Evolutionary conservation across 768 basidiomycete genomes (phyloP).

Genomic region (Phanerodontia chrysosporium): DNA sequence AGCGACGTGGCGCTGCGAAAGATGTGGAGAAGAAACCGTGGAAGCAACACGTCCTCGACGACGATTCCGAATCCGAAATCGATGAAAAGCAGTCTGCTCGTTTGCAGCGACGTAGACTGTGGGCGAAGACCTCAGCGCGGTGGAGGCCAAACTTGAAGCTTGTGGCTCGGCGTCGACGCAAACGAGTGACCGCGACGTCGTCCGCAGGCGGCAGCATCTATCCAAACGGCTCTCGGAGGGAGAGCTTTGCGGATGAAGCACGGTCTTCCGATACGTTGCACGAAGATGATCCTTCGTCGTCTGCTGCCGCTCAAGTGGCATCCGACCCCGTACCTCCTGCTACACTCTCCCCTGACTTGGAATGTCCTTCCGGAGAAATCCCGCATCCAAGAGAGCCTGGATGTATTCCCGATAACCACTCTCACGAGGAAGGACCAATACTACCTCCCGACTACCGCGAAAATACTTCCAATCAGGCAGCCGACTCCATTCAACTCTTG

Average conservation of each 20-base stretch:
- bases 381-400: background rate
- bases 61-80: constrained; percentile 28
- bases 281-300: constrained; percentile 11
- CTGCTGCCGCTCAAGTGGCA: background rate
- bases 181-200: constrained; percentile 5
- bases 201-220: background rate
- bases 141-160: constrained; percentile 65
- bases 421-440: background rate
- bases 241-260: background rate
- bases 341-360: background rate
- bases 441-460: constrained; percentile 11
- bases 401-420: background rate
- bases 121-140: constrained; percentile 60
- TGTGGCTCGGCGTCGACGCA: constrained; percentile 54
- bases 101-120: constrained; percentile 48
- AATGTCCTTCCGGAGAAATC: constrained; percentile 1
- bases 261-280: background rate
- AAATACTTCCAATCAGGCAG: background rate
- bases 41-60: constrained; percentile 29
- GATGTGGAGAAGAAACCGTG: constrained; percentile 52
- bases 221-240: background rate
- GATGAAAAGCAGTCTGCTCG: constrained; percentile 38
- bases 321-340: background rate
- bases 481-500: constrained; percentile 1
- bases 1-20: constrained; percentile 29